Conservation (phyloP, 2,329 filamentous ascomycete genomes). For the Clarireedia paspali region DNA sequence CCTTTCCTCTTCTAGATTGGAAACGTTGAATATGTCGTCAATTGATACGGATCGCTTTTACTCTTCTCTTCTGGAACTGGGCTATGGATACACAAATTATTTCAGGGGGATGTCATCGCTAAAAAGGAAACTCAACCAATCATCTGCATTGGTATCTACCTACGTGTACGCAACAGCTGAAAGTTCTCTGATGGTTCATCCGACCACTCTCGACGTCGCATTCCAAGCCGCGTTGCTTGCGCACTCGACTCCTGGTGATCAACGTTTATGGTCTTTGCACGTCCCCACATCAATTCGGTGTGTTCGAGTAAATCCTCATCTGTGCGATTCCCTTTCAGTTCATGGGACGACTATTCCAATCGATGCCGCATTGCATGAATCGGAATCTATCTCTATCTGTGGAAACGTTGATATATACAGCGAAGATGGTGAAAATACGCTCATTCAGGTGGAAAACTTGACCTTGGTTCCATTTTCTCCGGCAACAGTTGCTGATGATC, state of each 20-base stretch:
- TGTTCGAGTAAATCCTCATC: conserved; percentile 11
- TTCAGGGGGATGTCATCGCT: no score
- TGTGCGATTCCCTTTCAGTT: neutral
- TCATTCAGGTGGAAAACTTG: neutral
- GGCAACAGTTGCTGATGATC: neutral
- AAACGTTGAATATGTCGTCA: neutral
- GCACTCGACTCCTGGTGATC: conserved; percentile 9
- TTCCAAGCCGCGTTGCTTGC: conserved; percentile 42
- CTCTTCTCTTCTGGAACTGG: neutral
- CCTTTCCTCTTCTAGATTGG: neutral
- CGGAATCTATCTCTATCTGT: neutral
- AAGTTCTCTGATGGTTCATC: conserved; percentile 37
- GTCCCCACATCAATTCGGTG: conserved; percentile 11
- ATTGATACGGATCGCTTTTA: conserved; percentile 13
- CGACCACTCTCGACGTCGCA: conserved; percentile 47
- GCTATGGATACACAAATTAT: no score
- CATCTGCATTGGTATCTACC: no score
- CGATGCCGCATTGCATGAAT: neutral
- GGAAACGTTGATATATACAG: neutral
- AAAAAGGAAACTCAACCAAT: no score
- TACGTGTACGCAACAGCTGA: neutral
- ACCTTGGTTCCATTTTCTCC: neutral
- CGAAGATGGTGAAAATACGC: neutral
- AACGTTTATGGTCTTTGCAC: conserved; percentile 10
- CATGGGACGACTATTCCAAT: neutral